phyloP scores from a whole-genome alignment of 2,329 filamentous ascomycete species.

The Chrysoporthe austroafricana region DNA sequence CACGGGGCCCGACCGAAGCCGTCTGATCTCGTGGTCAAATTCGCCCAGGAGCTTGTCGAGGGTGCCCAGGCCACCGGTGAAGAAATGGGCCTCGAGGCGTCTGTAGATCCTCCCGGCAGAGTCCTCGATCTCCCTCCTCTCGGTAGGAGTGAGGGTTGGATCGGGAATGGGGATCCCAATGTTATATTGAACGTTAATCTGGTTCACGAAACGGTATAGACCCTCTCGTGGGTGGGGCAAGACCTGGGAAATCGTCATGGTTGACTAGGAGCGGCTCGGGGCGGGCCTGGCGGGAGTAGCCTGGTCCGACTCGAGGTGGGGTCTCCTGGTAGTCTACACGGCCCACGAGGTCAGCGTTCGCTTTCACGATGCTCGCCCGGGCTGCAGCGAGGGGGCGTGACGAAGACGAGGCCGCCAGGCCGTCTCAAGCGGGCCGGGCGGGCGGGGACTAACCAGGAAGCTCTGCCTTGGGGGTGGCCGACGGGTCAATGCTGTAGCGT shows the following conservation, averaged over 20 bases:
- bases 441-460: background rate
- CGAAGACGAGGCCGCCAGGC: background rate
- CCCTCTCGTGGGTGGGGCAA: conserved; percentile 16
- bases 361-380: background rate
- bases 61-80: conserved; percentile 22
- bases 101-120: conserved; percentile 20
- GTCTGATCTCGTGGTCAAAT: conserved; percentile 34
- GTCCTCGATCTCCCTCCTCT: conserved; percentile 29
- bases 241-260: conserved; percentile 6
- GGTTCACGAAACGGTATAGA: conserved; percentile 27
- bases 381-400: background rate
- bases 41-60: conserved; percentile 28
- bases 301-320: background rate
- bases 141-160: conserved; percentile 29
- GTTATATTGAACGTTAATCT: conserved; percentile 36
- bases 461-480: background rate
- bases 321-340: background rate
- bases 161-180: conserved; percentile 34
- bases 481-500: background rate
- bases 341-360: background rate
- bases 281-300: background rate
- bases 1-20: conserved; percentile 31
- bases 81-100: conserved; percentile 33
- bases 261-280: background rate
- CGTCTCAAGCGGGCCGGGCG: too few species aligned